These are phyloP conservation scores for Hyparrhenia diplandra DNA, from an alignment of 176 grass and related monocot species.

Conservation along the genomic window DNA sequence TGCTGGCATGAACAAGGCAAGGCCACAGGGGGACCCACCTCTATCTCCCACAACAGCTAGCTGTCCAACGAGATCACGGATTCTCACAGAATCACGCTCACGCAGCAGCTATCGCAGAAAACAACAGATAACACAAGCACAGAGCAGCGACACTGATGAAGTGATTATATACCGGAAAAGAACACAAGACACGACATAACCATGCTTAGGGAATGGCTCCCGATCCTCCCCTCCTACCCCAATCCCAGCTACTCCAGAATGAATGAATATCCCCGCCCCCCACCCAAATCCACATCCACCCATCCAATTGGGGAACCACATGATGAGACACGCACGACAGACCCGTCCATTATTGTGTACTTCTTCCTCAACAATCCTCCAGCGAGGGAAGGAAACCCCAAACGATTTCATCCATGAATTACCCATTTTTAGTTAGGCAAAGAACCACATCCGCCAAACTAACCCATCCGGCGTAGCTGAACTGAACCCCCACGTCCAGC, in stretches of 20 bases:
- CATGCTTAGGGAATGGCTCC: conserved; percentile 23
- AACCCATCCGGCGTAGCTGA: background rate
- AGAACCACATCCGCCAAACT: conserved; percentile 12
- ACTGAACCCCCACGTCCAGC: background rate
- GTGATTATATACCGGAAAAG: background rate
- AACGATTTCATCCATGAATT: background rate
- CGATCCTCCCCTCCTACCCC: background rate
- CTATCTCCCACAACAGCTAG: background rate
- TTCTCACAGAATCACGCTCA: conserved; percentile 1
- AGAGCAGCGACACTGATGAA: background rate
- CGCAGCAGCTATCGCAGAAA: background rate
- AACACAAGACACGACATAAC: background rate
- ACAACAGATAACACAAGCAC: background rate
- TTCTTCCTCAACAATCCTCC: background rate
- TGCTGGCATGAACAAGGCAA: conserved; percentile 24
- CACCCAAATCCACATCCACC: background rate
- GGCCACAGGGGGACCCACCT: too few species aligned
- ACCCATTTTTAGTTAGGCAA: conserved; percentile 11
- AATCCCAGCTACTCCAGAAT: conserved; percentile 1
- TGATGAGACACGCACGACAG: background rate
- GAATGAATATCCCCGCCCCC: background rate
- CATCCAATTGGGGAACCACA: conserved; percentile 9
- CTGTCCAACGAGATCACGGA: conserved; percentile 13
- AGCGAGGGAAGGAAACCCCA: background rate
- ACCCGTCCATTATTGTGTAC: conserved; percentile 6